These are phyloP conservation scores for Alternaria brassicicola DNA, from an alignment of 2,329 filamentous ascomycete genomes.

Conservation along the genomic window DNA sequence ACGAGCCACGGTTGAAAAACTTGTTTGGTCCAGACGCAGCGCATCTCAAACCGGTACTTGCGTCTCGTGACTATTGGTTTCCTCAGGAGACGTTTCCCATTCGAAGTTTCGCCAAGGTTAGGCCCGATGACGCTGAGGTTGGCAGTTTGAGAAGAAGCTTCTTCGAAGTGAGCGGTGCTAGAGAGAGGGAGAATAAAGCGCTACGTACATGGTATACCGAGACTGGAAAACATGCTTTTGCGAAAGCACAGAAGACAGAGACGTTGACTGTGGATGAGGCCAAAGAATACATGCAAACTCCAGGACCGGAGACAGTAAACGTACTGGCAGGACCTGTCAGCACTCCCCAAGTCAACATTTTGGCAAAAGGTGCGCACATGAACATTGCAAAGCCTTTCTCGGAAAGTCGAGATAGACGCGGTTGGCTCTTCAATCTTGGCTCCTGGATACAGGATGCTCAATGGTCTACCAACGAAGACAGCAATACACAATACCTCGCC, in stretches of 20 bases:
- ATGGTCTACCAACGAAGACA: slow-evolving; percentile 52
- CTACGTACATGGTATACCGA: slow-evolving; percentile 62
- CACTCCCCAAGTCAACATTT: slow-evolving; percentile 51
- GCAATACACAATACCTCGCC: slow-evolving; percentile 62
- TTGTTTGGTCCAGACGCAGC: slow-evolving; percentile 59
- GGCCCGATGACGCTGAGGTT: not conserved
- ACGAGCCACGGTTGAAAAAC: slow-evolving; percentile 53
- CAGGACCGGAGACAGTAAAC: slow-evolving; percentile 39
- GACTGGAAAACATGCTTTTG: slow-evolving; percentile 51
- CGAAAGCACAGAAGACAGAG: slow-evolving; percentile 49
- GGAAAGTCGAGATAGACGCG: slow-evolving; percentile 40
- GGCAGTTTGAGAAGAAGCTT: slow-evolving; percentile 53
- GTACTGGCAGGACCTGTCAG: slow-evolving; percentile 59
- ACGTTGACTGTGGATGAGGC: slow-evolving; percentile 48
- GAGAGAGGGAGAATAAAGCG: slow-evolving; percentile 53
- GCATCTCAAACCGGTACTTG: slow-evolving; percentile 57
- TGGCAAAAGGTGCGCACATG: slow-evolving; percentile 53
- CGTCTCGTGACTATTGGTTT: slow-evolving; percentile 59
- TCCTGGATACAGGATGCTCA: slow-evolving; percentile 58
- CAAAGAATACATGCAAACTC: slow-evolving; percentile 52
- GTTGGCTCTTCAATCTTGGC: slow-evolving; percentile 64
- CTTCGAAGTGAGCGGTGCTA: slow-evolving; percentile 50
- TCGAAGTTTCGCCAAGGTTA: slow-evolving; percentile 19
- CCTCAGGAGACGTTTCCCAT: slow-evolving; percentile 59
- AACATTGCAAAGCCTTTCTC: slow-evolving; percentile 52